Evolutionary conservation across 23 red algal genomes (phyloP).

Genomic region (Cyanidioschyzon merolae): DNA sequence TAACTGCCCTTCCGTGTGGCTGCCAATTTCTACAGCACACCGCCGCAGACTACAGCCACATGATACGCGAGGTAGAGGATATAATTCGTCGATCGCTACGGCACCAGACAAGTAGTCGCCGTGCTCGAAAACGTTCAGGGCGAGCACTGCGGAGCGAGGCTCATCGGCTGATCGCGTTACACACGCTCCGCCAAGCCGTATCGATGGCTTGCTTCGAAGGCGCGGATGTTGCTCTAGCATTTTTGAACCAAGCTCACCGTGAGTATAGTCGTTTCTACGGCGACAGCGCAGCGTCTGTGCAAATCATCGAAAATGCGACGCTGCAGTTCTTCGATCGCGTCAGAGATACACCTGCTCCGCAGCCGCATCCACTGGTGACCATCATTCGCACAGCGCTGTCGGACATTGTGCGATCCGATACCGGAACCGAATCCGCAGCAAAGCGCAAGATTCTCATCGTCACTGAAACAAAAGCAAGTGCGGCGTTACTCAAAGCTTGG

Average conservation of each 20-base stretch:
- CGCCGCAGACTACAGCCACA: not conserved
- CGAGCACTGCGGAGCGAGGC: not conserved
- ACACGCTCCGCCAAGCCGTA: not conserved
- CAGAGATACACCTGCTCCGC: not conserved
- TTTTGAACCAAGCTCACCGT: not conserved
- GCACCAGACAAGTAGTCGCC: not conserved
- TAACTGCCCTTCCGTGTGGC: not conserved
- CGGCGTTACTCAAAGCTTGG: not conserved
- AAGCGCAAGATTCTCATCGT: not conserved
- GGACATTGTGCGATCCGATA: not conserved
- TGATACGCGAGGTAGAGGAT: not conserved
- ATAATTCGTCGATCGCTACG: not conserved
- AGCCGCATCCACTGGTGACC: not conserved
- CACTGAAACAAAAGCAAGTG: not conserved
- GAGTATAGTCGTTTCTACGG: constrained; percentile 3
- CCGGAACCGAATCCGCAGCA: not conserved
- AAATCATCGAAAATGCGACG: not conserved
- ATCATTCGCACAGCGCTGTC: not conserved
- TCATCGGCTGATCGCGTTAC: not conserved
- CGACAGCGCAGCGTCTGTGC: not conserved
- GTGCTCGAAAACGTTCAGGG: not conserved
- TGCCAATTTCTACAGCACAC: not conserved
- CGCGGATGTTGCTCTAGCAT: not conserved
- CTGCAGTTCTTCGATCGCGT: not conserved
- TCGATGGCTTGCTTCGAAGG: not conserved